Base-by-base conservation (phyloP, 2,329 filamentous ascomycete genomes). In the Talaromyces sp. region DNA sequence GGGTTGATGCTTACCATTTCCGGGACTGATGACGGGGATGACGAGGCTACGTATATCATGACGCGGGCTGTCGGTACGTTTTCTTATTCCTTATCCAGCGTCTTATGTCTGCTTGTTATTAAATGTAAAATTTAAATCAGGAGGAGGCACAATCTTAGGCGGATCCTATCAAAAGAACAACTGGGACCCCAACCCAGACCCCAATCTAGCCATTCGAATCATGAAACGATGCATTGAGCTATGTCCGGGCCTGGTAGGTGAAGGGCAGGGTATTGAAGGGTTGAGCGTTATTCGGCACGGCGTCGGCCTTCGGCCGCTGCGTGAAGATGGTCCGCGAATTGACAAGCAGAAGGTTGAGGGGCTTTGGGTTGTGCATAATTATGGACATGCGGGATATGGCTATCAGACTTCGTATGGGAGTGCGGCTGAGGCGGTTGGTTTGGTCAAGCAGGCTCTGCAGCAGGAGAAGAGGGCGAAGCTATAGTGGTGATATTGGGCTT, bases 11-110 rank as follows among this genome's bases (percentile, higher is more conserved):
- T 85, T 55, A 83, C 83, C 6, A 82, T 84, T 14, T 92, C 88
- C 11, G 48, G 42, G 8, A 89, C 86, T 0, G 88, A 92, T 57
- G 90, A 95, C 18, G 54, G 54, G 1, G 79, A 81, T 0, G 87
- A 88, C 37, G 92, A 96, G 75, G 79, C 88, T 4, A 80, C 85
- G 63, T 97, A 97, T 73, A 82, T 90, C 55, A 96, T 97, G 92
- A 87, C 86, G 70, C 84, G 93, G 31, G 90, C 92, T 1, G 73
- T 73, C 57, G 62, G 62, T 64, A 42, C 18, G 62, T 60, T 25
- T 25, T 7, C 8, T 5, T 1, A 37, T 35, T 23, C n/a, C n/a
- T 35, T 21, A n/a, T n/a, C n/a, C n/a, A n/a, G 16, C n/a, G 5
- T 18, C 31, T 31, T 18, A 1, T 1, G 8, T 9, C 11, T 5